Percentiles rank a stretch among this genome's conserved stretches.
Evolutionary conservation across 768 basidiomycete genomes (phyloP).

Genomic region (Suillus decipiens): DNA sequence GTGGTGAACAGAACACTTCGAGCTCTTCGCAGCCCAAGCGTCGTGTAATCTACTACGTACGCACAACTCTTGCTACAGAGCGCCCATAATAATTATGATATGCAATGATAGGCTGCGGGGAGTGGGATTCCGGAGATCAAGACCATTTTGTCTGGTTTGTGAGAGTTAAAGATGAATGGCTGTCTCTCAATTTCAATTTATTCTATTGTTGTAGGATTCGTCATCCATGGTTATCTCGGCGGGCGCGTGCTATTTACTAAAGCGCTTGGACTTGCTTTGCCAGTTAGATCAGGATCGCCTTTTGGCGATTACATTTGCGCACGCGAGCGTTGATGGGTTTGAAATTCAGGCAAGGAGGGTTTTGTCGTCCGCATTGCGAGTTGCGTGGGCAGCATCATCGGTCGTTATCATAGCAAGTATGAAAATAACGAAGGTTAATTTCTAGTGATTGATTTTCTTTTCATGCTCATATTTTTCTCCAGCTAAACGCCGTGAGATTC

Average conservation of each 20-base stretch:
- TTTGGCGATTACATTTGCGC: constrained; percentile 50
- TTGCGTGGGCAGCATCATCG: constrained; percentile 92
- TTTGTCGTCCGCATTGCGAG: constrained; percentile 92
- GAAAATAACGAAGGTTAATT: constrained; percentile 89
- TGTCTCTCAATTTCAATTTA: constrained; percentile 11
- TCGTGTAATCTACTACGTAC: constrained; percentile 81
- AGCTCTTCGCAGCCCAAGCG: constrained; percentile 45
- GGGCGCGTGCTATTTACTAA: constrained; percentile 89
- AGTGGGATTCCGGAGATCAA: constrained; percentile 98
- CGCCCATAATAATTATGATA: constrained; percentile 8
- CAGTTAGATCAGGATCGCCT: constrained; percentile 90
- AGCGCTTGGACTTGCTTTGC: constrained; percentile 82
- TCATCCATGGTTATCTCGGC: constrained; percentile 97
- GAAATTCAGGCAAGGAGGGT: constrained; percentile 58
- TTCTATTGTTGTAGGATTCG: constrained; percentile 62
- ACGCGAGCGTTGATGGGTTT: not conserved
- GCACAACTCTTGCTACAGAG: constrained; percentile 29
- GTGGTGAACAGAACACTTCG: constrained; percentile 23
- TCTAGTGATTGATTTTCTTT: not conserved
- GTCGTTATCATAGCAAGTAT: constrained; percentile 83
- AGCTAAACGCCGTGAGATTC: constrained; percentile 93
- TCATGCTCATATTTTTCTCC: constrained; percentile 1
- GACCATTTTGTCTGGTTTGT: constrained; percentile 80
- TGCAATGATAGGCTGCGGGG: constrained; percentile 72
- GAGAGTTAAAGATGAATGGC: not conserved